Conservation (phyloP, 2,329 filamentous ascomycete species). For the Claviceps paspali region DNA sequence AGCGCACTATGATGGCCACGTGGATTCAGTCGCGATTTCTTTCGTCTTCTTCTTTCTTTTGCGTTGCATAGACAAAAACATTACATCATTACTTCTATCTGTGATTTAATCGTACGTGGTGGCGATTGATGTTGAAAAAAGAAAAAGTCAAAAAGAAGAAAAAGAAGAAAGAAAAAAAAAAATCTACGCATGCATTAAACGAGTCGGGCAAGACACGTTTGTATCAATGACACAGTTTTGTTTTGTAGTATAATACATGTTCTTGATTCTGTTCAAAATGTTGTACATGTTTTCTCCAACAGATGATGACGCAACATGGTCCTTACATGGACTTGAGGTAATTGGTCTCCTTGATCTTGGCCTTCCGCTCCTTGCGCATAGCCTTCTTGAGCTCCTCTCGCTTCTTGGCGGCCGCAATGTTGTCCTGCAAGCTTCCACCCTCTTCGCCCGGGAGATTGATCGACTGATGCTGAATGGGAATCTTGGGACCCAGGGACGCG, state of each 20-base stretch:
- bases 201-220: background rate
- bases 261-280: constrained; percentile 8
- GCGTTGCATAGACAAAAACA: background rate
- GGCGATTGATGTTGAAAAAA: background rate
- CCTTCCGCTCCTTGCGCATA: constrained; percentile 60
- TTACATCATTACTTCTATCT: background rate
- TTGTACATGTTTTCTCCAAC: constrained; percentile 2
- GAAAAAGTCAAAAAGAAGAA: background rate
- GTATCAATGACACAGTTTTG: background rate
- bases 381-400: constrained; percentile 51
- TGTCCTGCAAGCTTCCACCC: constrained; percentile 26
- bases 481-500: constrained; percentile 48
- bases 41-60: background rate
- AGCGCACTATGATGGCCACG: constrained; percentile 21
- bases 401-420: constrained; percentile 31
- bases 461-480: constrained; percentile 63
- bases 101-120: background rate
- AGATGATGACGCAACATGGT: background rate
- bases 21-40: background rate
- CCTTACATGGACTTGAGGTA: constrained; percentile 65
- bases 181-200: background rate
- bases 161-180: too few relatives aligned
- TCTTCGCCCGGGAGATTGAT: constrained; percentile 51
- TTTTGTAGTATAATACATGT: constrained; percentile 13
- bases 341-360: constrained; percentile 70